Conservation (phyloP, 176 grass and related monocot species). For the Tuctoria greenei region DNA sequence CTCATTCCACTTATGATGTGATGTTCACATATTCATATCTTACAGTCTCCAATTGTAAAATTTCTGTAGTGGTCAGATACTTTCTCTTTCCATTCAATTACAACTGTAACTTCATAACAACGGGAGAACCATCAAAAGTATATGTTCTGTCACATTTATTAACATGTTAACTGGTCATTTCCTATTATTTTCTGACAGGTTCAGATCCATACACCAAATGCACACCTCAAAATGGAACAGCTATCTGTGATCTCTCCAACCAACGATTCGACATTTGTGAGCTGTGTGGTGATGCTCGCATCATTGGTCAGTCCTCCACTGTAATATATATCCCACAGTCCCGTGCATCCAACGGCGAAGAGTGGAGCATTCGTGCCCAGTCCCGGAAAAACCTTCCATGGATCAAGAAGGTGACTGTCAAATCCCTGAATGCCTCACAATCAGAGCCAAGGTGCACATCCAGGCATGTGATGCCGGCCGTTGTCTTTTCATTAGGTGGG, state of each 20-base stretch:
- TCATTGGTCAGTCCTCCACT: constrained; percentile 47
- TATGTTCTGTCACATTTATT: background rate
- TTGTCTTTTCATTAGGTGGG: constrained; percentile 70
- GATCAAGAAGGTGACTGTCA: constrained; percentile 53
- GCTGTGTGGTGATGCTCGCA: constrained; percentile 50
- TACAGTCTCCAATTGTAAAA: background rate
- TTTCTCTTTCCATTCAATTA: background rate
- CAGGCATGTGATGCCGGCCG: constrained; percentile 49
- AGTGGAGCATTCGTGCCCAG: constrained; percentile 53
- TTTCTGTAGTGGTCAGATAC: background rate
- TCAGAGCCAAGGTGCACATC: constrained; percentile 40
- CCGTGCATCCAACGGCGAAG: background rate
- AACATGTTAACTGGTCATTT: background rate
- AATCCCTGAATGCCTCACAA: constrained; percentile 42
- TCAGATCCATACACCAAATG: constrained; percentile 45
- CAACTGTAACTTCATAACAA: background rate
- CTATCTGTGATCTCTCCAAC: constrained; percentile 47
- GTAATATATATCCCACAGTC: constrained; percentile 34
- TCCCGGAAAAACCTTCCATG: constrained; percentile 53
- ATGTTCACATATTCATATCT: background rate
- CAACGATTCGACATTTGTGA: constrained; percentile 44
- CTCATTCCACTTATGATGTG: background rate
- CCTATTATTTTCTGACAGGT: constrained; percentile 20
- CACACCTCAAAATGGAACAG: constrained; percentile 19
- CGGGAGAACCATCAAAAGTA: background rate